Base-by-base conservation (phyloP, 2,329 filamentous ascomycete species). In the Botrytis pseudocinerea region DNA sequence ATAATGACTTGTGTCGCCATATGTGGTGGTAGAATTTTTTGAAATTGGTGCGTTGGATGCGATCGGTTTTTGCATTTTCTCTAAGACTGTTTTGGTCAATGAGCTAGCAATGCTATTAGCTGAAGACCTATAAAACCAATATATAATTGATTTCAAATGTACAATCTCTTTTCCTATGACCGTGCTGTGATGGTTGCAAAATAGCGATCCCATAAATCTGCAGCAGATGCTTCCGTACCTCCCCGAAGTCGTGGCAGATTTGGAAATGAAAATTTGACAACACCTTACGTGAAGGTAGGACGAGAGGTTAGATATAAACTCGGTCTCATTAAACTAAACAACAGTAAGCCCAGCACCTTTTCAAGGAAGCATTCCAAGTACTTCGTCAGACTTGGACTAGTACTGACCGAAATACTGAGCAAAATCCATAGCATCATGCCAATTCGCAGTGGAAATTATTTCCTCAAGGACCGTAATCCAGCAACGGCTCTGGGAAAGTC, bases 11-110 rank as follows among this genome's bases (percentile, higher is more conserved):
- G 46, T 51, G 25, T n/a, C 16, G 22, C 42, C 28, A 32, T 16
- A 25, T 32, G 62, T 64, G 14, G 44, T 42, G 35, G 38, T 28
- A 54, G 64, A 35, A 32, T 54, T 8, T 28, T 42, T 42, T 57
- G 25, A 68, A 16, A 42, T 57, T 68, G 48, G 48, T 42, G 65
- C 48, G 65, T 68, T 57, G 65, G 48, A 68, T 68, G 48, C 38
- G 28, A 22, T 57, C 48, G 64, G 46, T 40, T 44, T 57, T 68
- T 68, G 48, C 48, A 57, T 57, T 16, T 42, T 9, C 48, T 32
- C 48, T 18, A 22, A 22, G 48, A 32, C 48, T 42, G 5, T 35
- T 68, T 68, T 57, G 38, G 35, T 68, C 64, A 68, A 40, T 54
- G 46, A 54, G 46, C 25, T 68, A 57, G 48, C 65, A 57, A 28